Evolutionary conservation across 169 alveolate species (phyloP).

Genomic region (Neospora caninum): DNA sequence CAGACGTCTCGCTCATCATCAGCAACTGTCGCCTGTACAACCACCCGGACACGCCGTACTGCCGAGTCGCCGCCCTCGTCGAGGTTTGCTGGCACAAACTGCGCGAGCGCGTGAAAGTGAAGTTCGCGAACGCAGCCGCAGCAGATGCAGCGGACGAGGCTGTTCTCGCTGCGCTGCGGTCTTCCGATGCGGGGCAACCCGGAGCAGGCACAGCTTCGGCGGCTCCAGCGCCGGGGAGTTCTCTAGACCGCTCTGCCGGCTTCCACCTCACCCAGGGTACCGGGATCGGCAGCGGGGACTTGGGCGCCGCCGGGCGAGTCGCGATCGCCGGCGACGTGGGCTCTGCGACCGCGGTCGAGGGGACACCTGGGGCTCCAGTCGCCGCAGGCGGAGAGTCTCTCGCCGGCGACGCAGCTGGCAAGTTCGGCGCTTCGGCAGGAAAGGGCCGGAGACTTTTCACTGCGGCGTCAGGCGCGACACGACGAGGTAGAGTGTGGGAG

Average conservation of each 20-base stretch:
- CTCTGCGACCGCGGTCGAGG: neutral
- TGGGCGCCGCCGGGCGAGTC: neutral
- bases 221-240: neutral
- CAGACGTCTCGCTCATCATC: slow-evolving; percentile 41
- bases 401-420: neutral
- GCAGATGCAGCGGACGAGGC: slow-evolving; percentile 55
- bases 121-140: slow-evolving; percentile 46
- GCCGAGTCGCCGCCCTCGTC: slow-evolving; percentile 47
- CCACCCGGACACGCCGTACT: slow-evolving; percentile 57
- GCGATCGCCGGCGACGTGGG: neutral
- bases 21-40: slow-evolving; percentile 61
- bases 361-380: neutral
- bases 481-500: too few species aligned
- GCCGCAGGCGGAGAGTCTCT: neutral
- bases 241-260: neutral
- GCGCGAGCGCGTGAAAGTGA: slow-evolving; percentile 43
- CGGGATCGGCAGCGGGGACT: neutral
- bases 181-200: neutral
- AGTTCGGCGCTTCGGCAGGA: neutral
- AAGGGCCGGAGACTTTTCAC: too few species aligned
- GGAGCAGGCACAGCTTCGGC: neutral
- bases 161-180: slow-evolving; percentile 16
- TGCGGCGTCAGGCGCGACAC: too few species aligned
- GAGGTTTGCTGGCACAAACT: slow-evolving; percentile 55
- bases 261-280: neutral